A percentile compares a stretch with the other conserved stretches of the same genome.
Conservation (phyloP, 1,284 basidiomycete genomes). For the Paramarasmius palmivorus region DNA sequence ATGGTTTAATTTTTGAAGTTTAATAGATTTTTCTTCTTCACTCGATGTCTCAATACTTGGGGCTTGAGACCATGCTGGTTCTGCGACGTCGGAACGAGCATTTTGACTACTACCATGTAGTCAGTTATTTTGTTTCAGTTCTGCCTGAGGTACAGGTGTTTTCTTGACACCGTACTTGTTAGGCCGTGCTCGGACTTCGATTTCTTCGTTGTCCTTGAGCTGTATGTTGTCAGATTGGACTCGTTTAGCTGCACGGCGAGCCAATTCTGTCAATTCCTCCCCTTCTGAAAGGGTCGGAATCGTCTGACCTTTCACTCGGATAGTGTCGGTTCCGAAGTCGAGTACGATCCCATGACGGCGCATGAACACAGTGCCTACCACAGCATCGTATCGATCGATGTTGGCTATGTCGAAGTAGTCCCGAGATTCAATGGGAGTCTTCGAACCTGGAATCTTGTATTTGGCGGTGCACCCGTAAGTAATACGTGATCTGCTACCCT, state of each 20-base stretch:
- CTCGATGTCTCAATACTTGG: neutral
- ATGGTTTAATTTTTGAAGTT: neutral
- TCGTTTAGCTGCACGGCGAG: neutral
- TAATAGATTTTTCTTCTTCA: neutral
- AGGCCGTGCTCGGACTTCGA: neutral
- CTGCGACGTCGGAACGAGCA: neutral
- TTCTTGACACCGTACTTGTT: no score
- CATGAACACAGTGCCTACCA: conserved; percentile 17
- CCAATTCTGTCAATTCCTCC: neutral
- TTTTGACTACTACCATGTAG: neutral
- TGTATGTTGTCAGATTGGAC: neutral
- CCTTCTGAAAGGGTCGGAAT: neutral
- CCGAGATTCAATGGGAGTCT: neutral
- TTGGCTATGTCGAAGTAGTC: conserved; percentile 20
- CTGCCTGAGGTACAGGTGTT: no score
- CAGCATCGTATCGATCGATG: conserved; percentile 18
- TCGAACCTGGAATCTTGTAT: neutral
- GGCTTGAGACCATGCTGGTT: neutral
- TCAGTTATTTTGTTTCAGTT: no score
- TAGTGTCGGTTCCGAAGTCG: conserved; percentile 10
- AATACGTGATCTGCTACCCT: conserved; percentile 23
- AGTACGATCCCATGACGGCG: conserved; percentile 6
- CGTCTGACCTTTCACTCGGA: no score
- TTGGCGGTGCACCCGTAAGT: conserved; percentile 19
- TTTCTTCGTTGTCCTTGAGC: neutral